Evolutionary conservation across 1,284 basidiomycete genomes (phyloP), one percentile per base, ranked within the genome.

Genomic region (Cerioporus squamosus): DNA sequence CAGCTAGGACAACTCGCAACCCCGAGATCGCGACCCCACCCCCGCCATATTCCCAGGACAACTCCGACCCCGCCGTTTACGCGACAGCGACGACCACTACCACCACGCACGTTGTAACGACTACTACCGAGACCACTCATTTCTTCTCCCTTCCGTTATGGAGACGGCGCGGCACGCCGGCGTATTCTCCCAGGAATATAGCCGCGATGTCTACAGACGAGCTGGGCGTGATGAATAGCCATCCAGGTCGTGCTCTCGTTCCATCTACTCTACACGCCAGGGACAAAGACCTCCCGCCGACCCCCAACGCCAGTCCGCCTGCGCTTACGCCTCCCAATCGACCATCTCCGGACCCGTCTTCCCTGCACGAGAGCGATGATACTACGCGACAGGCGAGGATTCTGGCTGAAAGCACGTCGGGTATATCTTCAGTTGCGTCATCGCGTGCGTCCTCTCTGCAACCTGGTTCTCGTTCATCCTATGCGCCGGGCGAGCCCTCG

Each of bases 251-350:
- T 42, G 61, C 51, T 40, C 49, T 48, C 36, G 44, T 69, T 53
- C 40, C 64, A 56, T 48, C 70, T 61, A 50, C 59, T 44, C 69
- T 70, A n/a, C 62, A 75, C 36, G 67, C 73, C 55, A 68, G 81
- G 39, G 82, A 90, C 65, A 90, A 91, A 70, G 84, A 83, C 12
- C 80, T 91, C 23, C 89, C 89, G 44, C 86, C 86, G 2, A 87
- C 81, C 2, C 90, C 88, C 17, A 61, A 65, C 15, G 49, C 61
- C n/a, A 63, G 61, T 15, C 62, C 68, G 22, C 65, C 62, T 20
- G 56, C 54, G 29, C 46, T 58, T 44, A 62, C 57, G 8, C 58
- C 60, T 6, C 56, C 54, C 15, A 48, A 46, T 29, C 60, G 52
- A 5, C 57, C 46, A 14, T 60, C 58, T 15, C 58, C 57, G 7